Conservation (phyloP, 208 protist species). For the Leishmania braziliensis region DNA sequence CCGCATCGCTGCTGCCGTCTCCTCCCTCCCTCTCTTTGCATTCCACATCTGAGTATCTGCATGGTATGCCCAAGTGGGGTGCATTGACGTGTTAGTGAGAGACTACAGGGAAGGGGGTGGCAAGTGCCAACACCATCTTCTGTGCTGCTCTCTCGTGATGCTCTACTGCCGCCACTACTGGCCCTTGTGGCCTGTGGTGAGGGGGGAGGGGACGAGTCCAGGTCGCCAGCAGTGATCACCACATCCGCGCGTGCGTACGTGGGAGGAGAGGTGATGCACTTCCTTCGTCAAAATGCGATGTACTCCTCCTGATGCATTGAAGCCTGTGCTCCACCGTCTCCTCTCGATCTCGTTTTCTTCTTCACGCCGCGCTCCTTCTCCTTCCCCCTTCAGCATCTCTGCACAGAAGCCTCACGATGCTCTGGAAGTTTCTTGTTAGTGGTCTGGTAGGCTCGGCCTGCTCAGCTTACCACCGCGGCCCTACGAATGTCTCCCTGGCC, state of each 20-base stretch:
- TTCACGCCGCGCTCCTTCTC: neutral
- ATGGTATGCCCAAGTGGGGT: neutral
- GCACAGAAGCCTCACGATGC: constrained; percentile 32
- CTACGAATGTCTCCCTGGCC: constrained; percentile 42
- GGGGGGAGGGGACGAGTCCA: neutral
- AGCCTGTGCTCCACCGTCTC: neutral
- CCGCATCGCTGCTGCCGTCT: neutral
- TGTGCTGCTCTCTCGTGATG: neutral
- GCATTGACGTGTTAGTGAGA: neutral
- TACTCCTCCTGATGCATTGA: neutral
- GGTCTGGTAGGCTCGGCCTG: constrained; percentile 39
- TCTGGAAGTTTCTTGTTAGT: constrained; percentile 55
- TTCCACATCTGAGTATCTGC: neutral
- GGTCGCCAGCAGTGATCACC: neutral
- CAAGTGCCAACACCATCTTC: neutral
- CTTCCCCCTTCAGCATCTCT: neutral
- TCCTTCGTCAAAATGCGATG: neutral
- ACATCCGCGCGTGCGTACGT: neutral
- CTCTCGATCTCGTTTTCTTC: neutral
- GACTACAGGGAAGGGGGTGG: neutral
- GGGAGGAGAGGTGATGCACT: neutral
- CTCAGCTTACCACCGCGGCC: constrained; percentile 37
- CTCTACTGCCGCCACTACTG: neutral
- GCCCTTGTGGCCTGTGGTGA: neutral
- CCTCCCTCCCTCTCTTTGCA: neutral